These are phyloP conservation scores for Oryza meyeriana DNA, from an alignment of 176 grass and related monocot species.

Conservation along the genomic window DNA sequence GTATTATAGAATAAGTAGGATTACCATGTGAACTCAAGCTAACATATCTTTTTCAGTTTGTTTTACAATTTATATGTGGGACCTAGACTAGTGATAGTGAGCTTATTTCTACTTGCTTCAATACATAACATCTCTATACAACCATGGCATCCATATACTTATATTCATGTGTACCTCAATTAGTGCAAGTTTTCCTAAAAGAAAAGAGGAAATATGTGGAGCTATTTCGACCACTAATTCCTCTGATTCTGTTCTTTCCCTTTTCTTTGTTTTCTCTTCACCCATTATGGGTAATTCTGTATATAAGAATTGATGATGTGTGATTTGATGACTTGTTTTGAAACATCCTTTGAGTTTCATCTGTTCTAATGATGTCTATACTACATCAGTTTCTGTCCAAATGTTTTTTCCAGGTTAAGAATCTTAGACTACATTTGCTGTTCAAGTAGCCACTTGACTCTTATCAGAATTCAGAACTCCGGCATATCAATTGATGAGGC, in stretches of 20 bases:
- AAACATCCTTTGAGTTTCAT: conserved; percentile 12
- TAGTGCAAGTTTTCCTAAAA: not conserved
- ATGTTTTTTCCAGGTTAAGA: conserved; percentile 42
- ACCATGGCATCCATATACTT: not conserved
- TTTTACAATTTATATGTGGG: conserved; percentile 29
- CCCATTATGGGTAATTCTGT: not conserved
- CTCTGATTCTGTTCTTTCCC: not conserved
- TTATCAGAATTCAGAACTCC: conserved; percentile 28
- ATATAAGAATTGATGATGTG: conserved; percentile 16
- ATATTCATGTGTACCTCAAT: not conserved
- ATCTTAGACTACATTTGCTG: conserved; percentile 29
- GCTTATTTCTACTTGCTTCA: conserved; percentile 19
- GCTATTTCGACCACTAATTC: not conserved
- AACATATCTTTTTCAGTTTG: conserved; percentile 21
- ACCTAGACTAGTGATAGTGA: conserved; percentile 22
- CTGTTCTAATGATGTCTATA: conserved; percentile 5
- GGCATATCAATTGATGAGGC: conserved; percentile 24
- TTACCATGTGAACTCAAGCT: conserved; percentile 22
- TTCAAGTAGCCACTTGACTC: conserved; percentile 26
- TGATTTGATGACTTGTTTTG: not conserved
- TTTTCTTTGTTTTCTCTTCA: not conserved
- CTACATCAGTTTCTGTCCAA: conserved; percentile 13
- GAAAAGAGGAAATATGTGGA: not conserved
- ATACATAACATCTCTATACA: not conserved
- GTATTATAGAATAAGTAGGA: conserved; percentile 30